These are phyloP conservation scores for Phylloporus sp. DNA, from an alignment of 1,284 basidiomycete species.

Conservation along the genomic window DNA sequence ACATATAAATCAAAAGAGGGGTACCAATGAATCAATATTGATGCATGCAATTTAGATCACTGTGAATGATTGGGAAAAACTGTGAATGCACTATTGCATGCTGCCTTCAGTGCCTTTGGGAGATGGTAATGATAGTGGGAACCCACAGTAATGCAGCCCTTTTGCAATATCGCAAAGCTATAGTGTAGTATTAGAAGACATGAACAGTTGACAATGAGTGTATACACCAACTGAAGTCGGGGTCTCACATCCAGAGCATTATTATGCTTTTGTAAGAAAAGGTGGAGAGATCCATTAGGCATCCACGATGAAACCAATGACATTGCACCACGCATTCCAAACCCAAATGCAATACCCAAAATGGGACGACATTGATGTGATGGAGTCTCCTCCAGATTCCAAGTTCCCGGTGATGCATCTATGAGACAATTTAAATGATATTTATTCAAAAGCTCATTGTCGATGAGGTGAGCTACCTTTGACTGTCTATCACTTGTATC, in stretches of 20 bases:
- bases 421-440: too few species aligned
- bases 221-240: conserved; percentile 22
- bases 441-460: not conserved
- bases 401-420: conserved; percentile 23
- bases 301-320: conserved; percentile 32
- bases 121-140: fast-evolving
- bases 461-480: conserved; percentile 2
- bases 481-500: not conserved
- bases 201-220: fast-evolving
- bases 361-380: conserved; percentile 29
- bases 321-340: conserved; percentile 19
- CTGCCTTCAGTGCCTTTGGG: not conserved
- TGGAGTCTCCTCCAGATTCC: conserved; percentile 31
- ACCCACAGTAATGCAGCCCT: conserved; percentile 27
- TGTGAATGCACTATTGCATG: conserved; percentile 21
- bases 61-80: conserved; percentile 24
- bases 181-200: not conserved
- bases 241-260: not conserved
- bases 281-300: conserved; percentile 19
- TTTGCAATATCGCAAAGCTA: conserved; percentile 18
- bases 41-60: conserved; percentile 21
- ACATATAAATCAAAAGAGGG: not conserved
- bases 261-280: conserved; percentile 15
- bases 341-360: conserved; percentile 22
- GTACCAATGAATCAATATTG: not conserved